Base-by-base conservation (phyloP, 192 early-diverging fungal genomes). In the Phycomyces blakesleeanus region DNA sequence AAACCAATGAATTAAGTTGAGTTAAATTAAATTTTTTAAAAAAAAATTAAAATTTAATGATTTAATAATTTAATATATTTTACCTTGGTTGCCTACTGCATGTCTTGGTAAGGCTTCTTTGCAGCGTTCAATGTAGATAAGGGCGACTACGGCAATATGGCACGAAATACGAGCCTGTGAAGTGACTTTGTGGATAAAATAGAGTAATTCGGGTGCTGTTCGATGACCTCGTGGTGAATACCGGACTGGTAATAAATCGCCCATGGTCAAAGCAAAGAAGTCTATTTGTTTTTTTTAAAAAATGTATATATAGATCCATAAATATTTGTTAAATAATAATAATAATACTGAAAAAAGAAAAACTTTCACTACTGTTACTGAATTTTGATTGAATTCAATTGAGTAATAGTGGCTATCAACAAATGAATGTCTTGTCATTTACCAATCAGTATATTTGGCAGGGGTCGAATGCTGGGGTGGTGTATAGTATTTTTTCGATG, bases 1-100 rank as follows among this genome's bases (percentile, higher is more conserved):
- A 14, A 41, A 14, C 40, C 40, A 6, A 10, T 41, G 6, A 10
- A 41, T 6, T 41, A 6, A 10, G 40, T 14, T 41, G 40, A 6
- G 6, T 6, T 41, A 14, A 51, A 27, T 34, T 2, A 14, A 3
- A 47, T 3, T 47, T 14, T 6, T n/a, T 14, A 47, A 12, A 3
- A 47, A 47, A 3, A 7, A 7, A 47, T n/a, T 14, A 7, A 47
- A 47, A 47, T 14, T n/a, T 3, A 47, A 47, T n/a, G 18, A 47
- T n/a, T n/a, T 14, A 47, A 7, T 6, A 7, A 7, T 2, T 14
- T 6, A 47, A 47, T n/a, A n/a, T 16, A 38, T 12, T 16, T 52
- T 72, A 76, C 74, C 74, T 57, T 68, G 71, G 38, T 76, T 66
- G 18, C 74, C 74, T 8, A 66, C 38, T 10, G 70, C 70, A 27